These are phyloP conservation scores for Podosphaera xanthii DNA, from an alignment of 2,329 filamentous ascomycete species.

Conservation along the genomic window DNA sequence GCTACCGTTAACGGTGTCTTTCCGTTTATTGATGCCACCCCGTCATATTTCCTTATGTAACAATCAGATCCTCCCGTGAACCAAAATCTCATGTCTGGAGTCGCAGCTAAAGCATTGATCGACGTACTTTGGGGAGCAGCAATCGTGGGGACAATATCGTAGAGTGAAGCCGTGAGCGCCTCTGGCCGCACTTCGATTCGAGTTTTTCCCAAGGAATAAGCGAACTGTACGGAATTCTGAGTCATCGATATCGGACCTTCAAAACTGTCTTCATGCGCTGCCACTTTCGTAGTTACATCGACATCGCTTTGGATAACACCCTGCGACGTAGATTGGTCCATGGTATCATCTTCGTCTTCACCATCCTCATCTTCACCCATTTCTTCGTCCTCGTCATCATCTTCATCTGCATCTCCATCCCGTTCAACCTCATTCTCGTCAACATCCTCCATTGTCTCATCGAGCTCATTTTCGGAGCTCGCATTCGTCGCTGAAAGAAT, in stretches of 20 bases:
- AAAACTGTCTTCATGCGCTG: slow-evolving; percentile 9
- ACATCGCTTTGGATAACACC: slow-evolving; percentile 12
- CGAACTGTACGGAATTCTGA: slow-evolving; percentile 6
- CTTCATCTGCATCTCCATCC: slow-evolving; percentile 14
- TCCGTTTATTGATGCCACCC: slow-evolving; percentile 80
- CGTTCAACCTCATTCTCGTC: slow-evolving; percentile 17
- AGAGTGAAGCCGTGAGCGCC: slow-evolving; percentile 54
- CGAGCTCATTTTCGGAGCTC: slow-evolving; percentile 28
- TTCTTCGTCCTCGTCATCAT: slow-evolving; percentile 15
- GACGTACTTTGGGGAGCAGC: slow-evolving; percentile 89
- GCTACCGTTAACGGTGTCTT: slow-evolving; percentile 86
- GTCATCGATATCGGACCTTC: slow-evolving; percentile 14
- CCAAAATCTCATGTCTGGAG: slow-evolving; percentile 84
- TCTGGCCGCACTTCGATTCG: slow-evolving; percentile 34
- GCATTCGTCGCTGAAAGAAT: slow-evolving; percentile 17
- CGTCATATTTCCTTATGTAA: slow-evolving; percentile 93
- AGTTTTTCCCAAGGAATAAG: neutral
- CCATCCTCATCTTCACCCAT: slow-evolving; percentile 24
- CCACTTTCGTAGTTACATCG: slow-evolving; percentile 7
- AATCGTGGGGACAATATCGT: slow-evolving; percentile 94
- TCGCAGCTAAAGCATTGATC: slow-evolving; percentile 78
- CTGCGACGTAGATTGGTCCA: slow-evolving; percentile 14
- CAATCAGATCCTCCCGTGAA: slow-evolving; percentile 87
- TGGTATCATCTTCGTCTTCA: slow-evolving; percentile 25
- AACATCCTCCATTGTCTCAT: slow-evolving; percentile 32